Conservation (phyloP, 768 basidiomycete genomes). For the Mycena indigotica region DNA sequence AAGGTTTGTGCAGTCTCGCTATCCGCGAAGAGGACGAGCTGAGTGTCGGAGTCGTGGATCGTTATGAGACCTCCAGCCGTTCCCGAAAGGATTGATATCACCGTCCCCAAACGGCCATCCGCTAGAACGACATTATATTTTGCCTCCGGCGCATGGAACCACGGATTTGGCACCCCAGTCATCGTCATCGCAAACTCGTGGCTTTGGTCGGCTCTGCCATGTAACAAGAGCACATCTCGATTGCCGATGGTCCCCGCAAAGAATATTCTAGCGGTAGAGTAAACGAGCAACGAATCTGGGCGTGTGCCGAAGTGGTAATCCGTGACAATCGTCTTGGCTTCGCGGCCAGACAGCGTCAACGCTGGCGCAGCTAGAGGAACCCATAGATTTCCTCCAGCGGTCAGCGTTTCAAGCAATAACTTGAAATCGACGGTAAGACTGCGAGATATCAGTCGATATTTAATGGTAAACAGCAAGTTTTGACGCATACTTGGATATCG, state of each 20-base stretch:
- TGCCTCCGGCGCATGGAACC: not conserved
- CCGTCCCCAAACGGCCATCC: constrained; percentile 29
- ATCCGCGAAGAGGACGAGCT: constrained; percentile 72
- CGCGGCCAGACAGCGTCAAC: constrained; percentile 66
- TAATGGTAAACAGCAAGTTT: too few species aligned
- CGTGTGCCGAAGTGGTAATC: constrained; percentile 71
- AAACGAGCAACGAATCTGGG: constrained; percentile 50
- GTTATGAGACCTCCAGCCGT: constrained; percentile 55
- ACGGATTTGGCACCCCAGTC: constrained; percentile 45
- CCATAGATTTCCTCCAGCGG: constrained; percentile 46
- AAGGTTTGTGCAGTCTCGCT: constrained; percentile 67
- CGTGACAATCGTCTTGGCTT: constrained; percentile 73
- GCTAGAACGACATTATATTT: not conserved
- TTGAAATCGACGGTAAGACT: constrained; percentile 52
- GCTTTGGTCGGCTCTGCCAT: constrained; percentile 55
- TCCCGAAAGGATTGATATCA: constrained; percentile 58
- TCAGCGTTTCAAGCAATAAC: constrained; percentile 55
- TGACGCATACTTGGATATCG: constrained; percentile 68
- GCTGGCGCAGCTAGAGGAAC: constrained; percentile 56
- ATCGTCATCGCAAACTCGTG: constrained; percentile 56
- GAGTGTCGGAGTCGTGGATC: constrained; percentile 65
- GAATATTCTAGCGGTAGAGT: constrained; percentile 75
- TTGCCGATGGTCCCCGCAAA: constrained; percentile 63
- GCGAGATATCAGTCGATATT: too few species aligned
- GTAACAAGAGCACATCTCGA: constrained; percentile 65